Conservation (phyloP, 1,139 yeast species). For the Saccharomyces pastorianus region DNA sequence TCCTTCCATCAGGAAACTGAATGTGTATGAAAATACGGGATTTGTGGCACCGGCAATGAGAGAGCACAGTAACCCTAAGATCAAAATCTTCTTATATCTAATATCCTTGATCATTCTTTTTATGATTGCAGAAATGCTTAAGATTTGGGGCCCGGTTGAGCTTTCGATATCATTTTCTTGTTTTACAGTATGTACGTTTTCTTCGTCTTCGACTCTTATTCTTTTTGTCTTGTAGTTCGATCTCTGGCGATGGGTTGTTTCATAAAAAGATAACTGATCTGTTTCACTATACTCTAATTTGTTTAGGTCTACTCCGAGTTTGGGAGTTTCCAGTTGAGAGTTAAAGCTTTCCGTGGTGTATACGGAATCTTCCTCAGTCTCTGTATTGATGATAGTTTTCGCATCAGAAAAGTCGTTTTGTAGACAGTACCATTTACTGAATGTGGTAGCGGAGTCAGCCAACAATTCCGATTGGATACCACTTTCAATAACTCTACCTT, state of each 20-base stretch:
- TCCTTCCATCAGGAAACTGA: conserved; percentile 58
- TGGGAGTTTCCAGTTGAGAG: conserved; percentile 9
- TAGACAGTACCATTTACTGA: conserved; percentile 2
- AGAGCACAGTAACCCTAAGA: conserved; percentile 47
- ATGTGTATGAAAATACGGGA: conserved; percentile 73
- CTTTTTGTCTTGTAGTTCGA: not conserved
- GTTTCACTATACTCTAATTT: not conserved
- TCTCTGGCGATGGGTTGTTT: not conserved
- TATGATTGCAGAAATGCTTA: conserved; percentile 35
- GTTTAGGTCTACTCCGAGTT: conserved; percentile 6
- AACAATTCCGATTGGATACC: conserved; percentile 38
- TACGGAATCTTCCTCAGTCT: not conserved
- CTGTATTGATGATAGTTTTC: not conserved
- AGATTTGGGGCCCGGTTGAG: conserved; percentile 11
- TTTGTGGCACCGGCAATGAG: conserved; percentile 53
- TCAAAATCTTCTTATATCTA: conserved; percentile 34
- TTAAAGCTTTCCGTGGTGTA: conserved; percentile 1
- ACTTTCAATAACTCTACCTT: conserved; percentile 44
- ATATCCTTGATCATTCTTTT: conserved; percentile 34
- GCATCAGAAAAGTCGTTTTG: not conserved
- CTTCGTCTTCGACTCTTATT: not conserved
- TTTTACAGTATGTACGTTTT: conserved; percentile 1
- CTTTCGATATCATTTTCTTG: conserved; percentile 7
- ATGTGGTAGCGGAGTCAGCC: conserved; percentile 9
- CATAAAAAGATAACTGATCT: not conserved